Evolutionary conservation across 2,329 filamentous ascomycete genomes (phyloP), one percentile per base, ranked within the genome.

Genomic region (Phialocephala sp.): DNA sequence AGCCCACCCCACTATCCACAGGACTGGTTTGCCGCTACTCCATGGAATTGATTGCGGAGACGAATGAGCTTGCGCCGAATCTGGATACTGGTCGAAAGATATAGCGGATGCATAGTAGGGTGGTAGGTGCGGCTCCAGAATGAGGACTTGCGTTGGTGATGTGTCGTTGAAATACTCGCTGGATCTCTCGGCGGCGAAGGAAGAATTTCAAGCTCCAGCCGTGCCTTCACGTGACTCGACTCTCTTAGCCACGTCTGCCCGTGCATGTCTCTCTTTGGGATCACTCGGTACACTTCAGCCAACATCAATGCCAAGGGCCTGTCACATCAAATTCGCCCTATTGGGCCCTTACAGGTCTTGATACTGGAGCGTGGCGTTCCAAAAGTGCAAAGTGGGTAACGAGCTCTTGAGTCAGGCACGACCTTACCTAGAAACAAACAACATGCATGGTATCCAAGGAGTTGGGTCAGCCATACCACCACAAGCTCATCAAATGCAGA

Each of bases 161-260:
- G 60, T 62, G 59, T 65, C 65, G 67, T 65, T 60, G 64, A 41
- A 66, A 66, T 66, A 32, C 41, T 68, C 67, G 67, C 67, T 62
- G 57, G 20, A 66, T 61, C 39, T 52, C 52, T 64, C 65, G 65
- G 52, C 65, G 65, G 52, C 11, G 8, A 27, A 12, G 12, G n/a
- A 50, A 50, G 22, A 4, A 22, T n/a, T 20, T 12, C 12, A n/a
- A 50, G 20, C 11, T 50, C 24, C 20, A 24, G 20, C n/a, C 8
- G 11, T 8, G 20, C 9, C 20, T 27, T 8, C 45, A 50, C 45
- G 22, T 50, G 45, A 50, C 45, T 27, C 15, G 22, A 20, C 1
- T 18, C 41, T 47, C n/a, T 50, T n/a, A 32, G 50, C 11, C 50
- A 35, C 24, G 22, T 18, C 18, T 47, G 8, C 43, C n/a, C n/a